Evolutionary conservation across 2,329 filamentous ascomycete genomes (phyloP), one percentile per base, ranked within the genome.

Genomic region (Nothophaeocryptopus gaeumannii): DNA sequence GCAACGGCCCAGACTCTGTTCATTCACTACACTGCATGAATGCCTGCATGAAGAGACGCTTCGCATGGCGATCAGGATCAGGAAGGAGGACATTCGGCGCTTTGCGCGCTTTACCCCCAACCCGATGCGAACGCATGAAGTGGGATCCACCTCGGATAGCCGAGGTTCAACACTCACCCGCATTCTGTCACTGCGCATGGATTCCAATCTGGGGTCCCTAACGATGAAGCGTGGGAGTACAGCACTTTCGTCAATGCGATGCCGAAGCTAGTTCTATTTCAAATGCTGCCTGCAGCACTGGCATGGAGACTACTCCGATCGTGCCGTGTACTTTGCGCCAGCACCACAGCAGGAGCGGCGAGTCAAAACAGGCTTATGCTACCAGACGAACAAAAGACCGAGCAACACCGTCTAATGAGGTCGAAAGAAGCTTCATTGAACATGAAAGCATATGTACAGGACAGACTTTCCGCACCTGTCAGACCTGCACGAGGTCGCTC

Each of bases 361-460:
- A 26, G 20, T 26, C 20, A 26, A 7, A 26, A 7, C 20, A 26
- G 7, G 20, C 3, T 7, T 7, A 4, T 26, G 20, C 20, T 26
- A 26, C 7, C 20, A 7, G 7, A 26, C 20, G 3, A 26, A 26
- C 20, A 26, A 26, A 26, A 4, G 20, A 26, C 20, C 20, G 7
- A 26, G 20, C 20, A 26, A 26, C 20, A 26, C 7, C 3, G 7
- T 26, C 20, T 26, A 7, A 26, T 47, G 45, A 47, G 15, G 45
- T 47, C 36, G 34, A 47, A 34, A 47, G 36, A 47, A 47, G 29
- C 45, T 47, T 47, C 36, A 39, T 5, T 30, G 32, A 35, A 30
- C 10, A 29, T 14, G 10, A 37, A 48, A 48, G 38, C 16, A 37
- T 42, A 36, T 48, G 38, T 32, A 7, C 16, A 37, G 12, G n/a